Base-by-base conservation (phyloP, 805 yeast genomes). In the Ogataea nitratoaversa region DNA sequence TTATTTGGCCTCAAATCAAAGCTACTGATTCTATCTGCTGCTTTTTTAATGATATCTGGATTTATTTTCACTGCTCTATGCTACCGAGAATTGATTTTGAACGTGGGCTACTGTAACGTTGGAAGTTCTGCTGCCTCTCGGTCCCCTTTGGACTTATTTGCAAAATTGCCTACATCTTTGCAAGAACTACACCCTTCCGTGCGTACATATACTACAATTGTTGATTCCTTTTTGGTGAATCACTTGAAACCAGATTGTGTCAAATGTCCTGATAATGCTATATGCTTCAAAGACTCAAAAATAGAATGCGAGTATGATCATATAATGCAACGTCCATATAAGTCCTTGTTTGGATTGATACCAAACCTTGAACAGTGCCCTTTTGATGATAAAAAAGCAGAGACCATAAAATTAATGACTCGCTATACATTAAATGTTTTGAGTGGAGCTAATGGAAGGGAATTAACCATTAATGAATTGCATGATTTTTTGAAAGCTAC, bases 251-350 rank as follows among this genome's bases (percentile, higher is more conserved):
- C 95, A 2, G 33, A 49, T 0, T 91, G 99, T 64, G 63, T 74
- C 4, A 75, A 75, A 19, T 91, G 98, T 57, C 97, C 98, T 2
- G 74, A 70, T 3, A 81, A 90, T 62, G 93, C 90, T 0, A 67
- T 76, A 29, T 91, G 98, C 62, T 78, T 71, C 47, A 76, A 78
- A 19, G 57, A 70, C 33, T 66, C 84, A 51, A 66, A 71, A 37
- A 54, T 85, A 8, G 78, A 73, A 41, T 91, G 99, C 62, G 79
- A 76, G 50, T 80, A 79, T 33, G 95, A 82, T 41, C 84, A 68
- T 55, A 58, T 75, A 34, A 70, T 66, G 27, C 54, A 55, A 30
- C 67, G 72, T 38, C 81, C 82, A 13, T 73, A 80, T 72, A 68
- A 74, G 47, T 64, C 76, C 30, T 56, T 78, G 24, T 68, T 72